phyloP scores from a whole-genome alignment of 140 eudicot genomes.

The Bidens hawaiensis region DNA sequence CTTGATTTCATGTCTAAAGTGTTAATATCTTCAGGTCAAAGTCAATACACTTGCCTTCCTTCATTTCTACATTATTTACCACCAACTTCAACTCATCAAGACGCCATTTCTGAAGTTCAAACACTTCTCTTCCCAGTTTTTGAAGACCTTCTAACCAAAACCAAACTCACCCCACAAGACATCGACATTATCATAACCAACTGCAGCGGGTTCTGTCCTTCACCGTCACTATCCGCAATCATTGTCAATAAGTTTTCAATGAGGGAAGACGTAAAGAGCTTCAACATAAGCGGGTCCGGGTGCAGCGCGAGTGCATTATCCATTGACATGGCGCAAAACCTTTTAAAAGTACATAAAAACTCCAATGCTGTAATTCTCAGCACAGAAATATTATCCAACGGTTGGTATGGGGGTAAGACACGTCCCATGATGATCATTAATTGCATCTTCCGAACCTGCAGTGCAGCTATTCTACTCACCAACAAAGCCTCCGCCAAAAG shows the following conservation, averaged over 20 bases:
- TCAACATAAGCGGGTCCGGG: slow-evolving; percentile 62
- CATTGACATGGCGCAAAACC: slow-evolving; percentile 46
- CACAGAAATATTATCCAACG: slow-evolving; percentile 64
- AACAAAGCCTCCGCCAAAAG: slow-evolving; percentile 35
- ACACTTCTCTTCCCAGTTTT: slow-evolving; percentile 51
- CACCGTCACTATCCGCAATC: slow-evolving; percentile 59
- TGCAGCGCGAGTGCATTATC: slow-evolving; percentile 73
- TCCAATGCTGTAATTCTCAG: slow-evolving; percentile 60
- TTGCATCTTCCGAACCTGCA: slow-evolving; percentile 51
- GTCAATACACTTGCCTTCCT: slow-evolving; percentile 53
- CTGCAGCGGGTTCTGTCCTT: slow-evolving; percentile 65
- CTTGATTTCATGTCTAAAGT: slow-evolving; percentile 48
- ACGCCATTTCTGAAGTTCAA: slow-evolving; percentile 47
- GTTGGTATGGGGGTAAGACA: slow-evolving; percentile 59
- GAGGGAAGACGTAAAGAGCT: slow-evolving; percentile 57
- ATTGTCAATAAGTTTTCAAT: slow-evolving; percentile 39
- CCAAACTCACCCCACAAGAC: slow-evolving; percentile 34
- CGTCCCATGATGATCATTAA: slow-evolving; percentile 46
- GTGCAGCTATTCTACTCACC: slow-evolving; percentile 52
- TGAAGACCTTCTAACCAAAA: slow-evolving; percentile 51
- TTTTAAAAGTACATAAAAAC: slow-evolving; percentile 38
- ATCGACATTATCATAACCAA: slow-evolving; percentile 63
- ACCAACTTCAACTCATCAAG: slow-evolving; percentile 45
- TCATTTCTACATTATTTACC: slow-evolving; percentile 57
- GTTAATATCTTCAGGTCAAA: slow-evolving; percentile 49